phyloP scores from a whole-genome alignment of 108 stramenopile species.

The Discostella pseudostelligera region DNA sequence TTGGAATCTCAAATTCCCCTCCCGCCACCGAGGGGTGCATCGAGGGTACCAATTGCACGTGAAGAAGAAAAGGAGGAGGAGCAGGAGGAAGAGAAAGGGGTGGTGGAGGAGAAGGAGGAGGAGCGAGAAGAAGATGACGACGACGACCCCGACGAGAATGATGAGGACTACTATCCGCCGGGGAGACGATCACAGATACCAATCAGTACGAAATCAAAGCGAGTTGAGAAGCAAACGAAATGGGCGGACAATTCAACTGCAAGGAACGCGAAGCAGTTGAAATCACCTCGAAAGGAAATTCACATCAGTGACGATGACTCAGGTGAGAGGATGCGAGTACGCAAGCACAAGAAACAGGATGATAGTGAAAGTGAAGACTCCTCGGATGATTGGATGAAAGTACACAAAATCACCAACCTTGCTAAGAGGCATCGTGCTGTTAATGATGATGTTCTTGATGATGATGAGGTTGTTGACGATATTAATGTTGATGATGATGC shows the following conservation, averaged over 20 bases:
- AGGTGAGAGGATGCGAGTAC: neutral
- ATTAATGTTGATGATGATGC: too few relatives aligned
- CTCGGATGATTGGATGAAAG: slow-evolving; percentile 7
- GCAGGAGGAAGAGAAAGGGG: neutral
- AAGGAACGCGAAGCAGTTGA: too few relatives aligned
- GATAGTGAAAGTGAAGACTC: slow-evolving; percentile 3
- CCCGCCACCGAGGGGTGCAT: neutral
- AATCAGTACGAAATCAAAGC: neutral
- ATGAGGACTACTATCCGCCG: too few relatives aligned
- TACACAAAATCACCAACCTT: neutral
- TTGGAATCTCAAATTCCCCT: slow-evolving; percentile 2
- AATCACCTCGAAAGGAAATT: too few relatives aligned
- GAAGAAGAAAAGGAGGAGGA: slow-evolving; percentile 1
- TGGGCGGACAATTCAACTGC: too few relatives aligned
- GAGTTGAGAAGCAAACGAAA: neutral
- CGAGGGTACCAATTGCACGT: neutral
- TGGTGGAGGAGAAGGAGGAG: too few relatives aligned
- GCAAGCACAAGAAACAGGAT: neutral
- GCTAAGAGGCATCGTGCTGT: too few relatives aligned
- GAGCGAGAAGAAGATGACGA: too few relatives aligned
- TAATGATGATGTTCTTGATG: too few relatives aligned
- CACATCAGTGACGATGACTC: too few relatives aligned
- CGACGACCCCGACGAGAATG: too few relatives aligned
- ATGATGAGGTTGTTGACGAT: too few relatives aligned
- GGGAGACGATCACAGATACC: slow-evolving; percentile 1